Conservation (phyloP, 805 yeast genomes). For the Yarrowia sp. region DNA sequence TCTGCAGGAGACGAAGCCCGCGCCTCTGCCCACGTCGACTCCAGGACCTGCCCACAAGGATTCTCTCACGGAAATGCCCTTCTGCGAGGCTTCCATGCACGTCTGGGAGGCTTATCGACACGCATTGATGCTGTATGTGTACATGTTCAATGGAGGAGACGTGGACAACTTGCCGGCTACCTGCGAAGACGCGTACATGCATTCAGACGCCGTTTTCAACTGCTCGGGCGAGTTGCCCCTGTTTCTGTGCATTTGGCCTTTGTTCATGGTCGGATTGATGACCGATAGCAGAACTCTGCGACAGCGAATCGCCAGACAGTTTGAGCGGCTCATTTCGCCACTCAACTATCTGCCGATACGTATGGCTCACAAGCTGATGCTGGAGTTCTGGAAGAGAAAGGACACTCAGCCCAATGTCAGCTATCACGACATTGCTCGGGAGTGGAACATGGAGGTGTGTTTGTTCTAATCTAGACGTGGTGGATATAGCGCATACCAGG, state of each 20-base stretch:
- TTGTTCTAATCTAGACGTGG: background rate
- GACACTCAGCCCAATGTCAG: background rate
- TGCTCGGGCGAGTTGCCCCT: conserved; percentile 7
- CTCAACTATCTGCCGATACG: conserved; percentile 18
- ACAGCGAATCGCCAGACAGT: conserved; percentile 2
- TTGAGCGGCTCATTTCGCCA: conserved; percentile 15
- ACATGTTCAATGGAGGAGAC: conserved; percentile 4
- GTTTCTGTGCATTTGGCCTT: conserved; percentile 24
- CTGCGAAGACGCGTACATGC: conserved; percentile 26
- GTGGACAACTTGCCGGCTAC: background rate
- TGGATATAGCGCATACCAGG: background rate
- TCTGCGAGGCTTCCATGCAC: conserved; percentile 20
- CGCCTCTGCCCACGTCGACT: background rate
- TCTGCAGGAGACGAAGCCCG: background rate
- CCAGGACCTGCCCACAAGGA: background rate
- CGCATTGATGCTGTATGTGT: conserved; percentile 13
- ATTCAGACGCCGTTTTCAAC: conserved; percentile 23
- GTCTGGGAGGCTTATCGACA: conserved; percentile 22
- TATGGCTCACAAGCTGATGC: conserved; percentile 3
- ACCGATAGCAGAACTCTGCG: background rate
- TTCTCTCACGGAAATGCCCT: background rate
- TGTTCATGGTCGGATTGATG: conserved; percentile 12
- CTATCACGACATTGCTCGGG: conserved; percentile 20
- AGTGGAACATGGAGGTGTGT: conserved; percentile 27
- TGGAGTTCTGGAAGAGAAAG: conserved; percentile 9